Evolutionary conservation across 805 yeast genomes (phyloP).

Genomic region (Schizosaccharomyces octosporus): DNA sequence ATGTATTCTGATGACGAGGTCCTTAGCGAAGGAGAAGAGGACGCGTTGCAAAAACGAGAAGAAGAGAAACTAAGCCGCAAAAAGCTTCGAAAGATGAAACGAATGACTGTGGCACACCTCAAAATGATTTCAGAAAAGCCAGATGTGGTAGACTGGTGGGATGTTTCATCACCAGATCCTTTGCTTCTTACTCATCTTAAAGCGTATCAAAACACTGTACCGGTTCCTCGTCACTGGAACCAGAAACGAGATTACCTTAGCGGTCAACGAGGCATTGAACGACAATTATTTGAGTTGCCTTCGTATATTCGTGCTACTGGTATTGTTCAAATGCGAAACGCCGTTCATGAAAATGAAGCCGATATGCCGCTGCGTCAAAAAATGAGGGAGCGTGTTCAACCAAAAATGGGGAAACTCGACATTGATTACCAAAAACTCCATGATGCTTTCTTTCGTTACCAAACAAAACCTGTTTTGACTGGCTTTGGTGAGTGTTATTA

Average conservation of each 20-base stretch:
- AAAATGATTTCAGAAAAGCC: conserved; percentile 41
- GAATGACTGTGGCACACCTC: conserved; percentile 40
- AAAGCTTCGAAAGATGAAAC: conserved; percentile 21
- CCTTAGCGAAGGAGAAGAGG: conserved; percentile 10
- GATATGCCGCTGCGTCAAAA: conserved; percentile 36
- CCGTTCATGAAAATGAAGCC: conserved; percentile 21
- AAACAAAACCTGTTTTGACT: conserved; percentile 46
- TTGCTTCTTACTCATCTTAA: conserved; percentile 37
- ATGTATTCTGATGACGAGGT: conserved; percentile 14
- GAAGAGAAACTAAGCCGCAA: conserved; percentile 22
- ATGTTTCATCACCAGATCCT: conserved; percentile 68
- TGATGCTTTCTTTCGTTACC: conserved; percentile 68
- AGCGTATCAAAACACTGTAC: conserved; percentile 36
- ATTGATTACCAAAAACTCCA: conserved; percentile 61
- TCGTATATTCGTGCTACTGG: conserved; percentile 59
- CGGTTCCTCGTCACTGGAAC: conserved; percentile 72
- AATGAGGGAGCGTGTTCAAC: conserved; percentile 67
- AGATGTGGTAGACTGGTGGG: conserved; percentile 63
- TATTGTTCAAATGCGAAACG: conserved; percentile 61
- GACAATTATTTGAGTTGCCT: conserved; percentile 55
- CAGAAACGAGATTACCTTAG: conserved; percentile 50
- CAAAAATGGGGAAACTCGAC: conserved; percentile 65
- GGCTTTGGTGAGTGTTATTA: conserved; percentile 54
- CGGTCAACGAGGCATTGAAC: conserved; percentile 38
- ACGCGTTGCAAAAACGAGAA: conserved; percentile 8